Conservation (phyloP, 306 rosid genomes). For the Rubus idaeus region DNA sequence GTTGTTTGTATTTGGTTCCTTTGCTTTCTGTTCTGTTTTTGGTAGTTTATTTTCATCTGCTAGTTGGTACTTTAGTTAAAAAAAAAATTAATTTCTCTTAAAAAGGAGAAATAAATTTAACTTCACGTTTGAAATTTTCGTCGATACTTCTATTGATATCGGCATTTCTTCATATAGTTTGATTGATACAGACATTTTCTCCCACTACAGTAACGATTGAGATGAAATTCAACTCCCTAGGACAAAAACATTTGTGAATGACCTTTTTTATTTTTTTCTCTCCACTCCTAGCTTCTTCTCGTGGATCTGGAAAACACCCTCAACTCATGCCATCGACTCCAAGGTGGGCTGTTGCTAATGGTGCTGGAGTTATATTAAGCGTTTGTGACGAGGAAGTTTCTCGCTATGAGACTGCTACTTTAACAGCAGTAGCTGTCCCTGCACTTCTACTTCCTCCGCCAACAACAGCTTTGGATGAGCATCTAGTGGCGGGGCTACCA, state of each 20-base stretch:
- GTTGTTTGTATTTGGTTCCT: background rate
- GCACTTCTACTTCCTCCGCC: constrained; percentile 99
- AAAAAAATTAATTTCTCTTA: background rate
- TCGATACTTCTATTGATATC: background rate
- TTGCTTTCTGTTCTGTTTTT: background rate
- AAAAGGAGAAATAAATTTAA: background rate
- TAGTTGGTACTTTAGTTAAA: background rate
- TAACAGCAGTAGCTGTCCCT: constrained; percentile 96
- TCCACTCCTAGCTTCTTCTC: constrained; percentile 60
- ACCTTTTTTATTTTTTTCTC: constrained; percentile 18
- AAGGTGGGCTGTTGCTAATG: constrained; percentile 98
- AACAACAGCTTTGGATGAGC: constrained; percentile 94
- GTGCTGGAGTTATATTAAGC: constrained; percentile 97
- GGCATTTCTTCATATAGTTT: background rate
- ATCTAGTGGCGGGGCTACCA: constrained; percentile 95
- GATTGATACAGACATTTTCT: constrained; percentile 7
- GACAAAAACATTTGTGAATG: background rate
- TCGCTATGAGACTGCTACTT: constrained; percentile 92
- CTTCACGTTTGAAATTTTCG: background rate
- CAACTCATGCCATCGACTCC: constrained; percentile 95
- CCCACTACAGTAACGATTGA: background rate
- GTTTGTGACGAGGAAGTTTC: constrained; percentile 98
- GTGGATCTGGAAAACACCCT: constrained; percentile 98
- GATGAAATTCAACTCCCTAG: background rate
- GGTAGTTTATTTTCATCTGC: background rate